Evolutionary conservation across 768 basidiomycete species (phyloP).

Genomic region (Gloeostereum incarnatum): DNA sequence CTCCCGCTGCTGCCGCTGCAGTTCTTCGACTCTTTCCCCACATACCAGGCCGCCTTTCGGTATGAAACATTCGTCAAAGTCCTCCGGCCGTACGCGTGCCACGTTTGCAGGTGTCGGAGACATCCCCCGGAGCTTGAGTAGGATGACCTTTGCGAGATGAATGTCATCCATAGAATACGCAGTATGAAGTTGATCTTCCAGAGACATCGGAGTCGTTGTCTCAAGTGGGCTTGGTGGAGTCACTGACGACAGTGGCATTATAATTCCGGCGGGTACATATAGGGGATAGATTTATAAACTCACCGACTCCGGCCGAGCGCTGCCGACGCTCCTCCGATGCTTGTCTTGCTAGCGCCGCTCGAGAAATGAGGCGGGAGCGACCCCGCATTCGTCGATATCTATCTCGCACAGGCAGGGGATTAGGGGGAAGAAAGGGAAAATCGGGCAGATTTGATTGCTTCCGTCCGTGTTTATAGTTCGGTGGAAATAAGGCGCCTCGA

Average conservation of each 20-base stretch:
- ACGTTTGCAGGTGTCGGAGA: constrained; percentile 56
- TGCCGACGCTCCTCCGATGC: constrained; percentile 30
- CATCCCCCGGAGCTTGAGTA: constrained; percentile 44
- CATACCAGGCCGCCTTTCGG: constrained; percentile 26
- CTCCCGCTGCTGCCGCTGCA: constrained; percentile 19
- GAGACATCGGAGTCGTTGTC: constrained; percentile 24
- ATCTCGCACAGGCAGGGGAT: too few species aligned
- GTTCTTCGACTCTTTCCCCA: constrained; percentile 21
- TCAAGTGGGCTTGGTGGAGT: constrained; percentile 28
- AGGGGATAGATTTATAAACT: neutral
- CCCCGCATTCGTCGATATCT: too few species aligned
- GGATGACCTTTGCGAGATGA: constrained; percentile 53
- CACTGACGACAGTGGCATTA: constrained; percentile 20
- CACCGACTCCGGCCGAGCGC: neutral
- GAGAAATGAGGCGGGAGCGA: constrained; percentile 24
- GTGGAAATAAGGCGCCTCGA: too few species aligned
- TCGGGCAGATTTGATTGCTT: too few species aligned
- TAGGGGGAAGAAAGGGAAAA: too few species aligned
- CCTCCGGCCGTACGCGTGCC: constrained; percentile 44
- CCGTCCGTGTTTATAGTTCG: too few species aligned
- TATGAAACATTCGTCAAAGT: constrained; percentile 28
- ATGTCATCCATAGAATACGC: constrained; percentile 64
- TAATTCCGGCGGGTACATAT: constrained; percentile 12
- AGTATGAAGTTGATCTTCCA: constrained; percentile 57
- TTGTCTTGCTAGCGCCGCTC: constrained; percentile 30